Conservation (phyloP, 108 stramenopile species). For the Cylindrotheca closterium region DNA sequence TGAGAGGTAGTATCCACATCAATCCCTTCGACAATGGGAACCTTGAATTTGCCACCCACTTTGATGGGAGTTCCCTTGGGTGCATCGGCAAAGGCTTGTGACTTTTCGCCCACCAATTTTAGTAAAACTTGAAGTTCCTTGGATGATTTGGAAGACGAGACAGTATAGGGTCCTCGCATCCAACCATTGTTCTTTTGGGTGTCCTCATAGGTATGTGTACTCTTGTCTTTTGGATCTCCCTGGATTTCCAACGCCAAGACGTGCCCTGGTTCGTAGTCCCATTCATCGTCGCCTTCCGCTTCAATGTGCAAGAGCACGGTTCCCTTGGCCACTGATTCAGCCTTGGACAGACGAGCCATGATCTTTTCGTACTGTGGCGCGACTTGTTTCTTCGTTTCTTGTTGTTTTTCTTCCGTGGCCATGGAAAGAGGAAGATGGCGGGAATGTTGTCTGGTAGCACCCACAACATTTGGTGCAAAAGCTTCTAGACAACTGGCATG, state of each 20-base stretch:
- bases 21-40: slow-evolving; percentile 54
- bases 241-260: slow-evolving; percentile 53
- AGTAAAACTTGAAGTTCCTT: slow-evolving; percentile 34
- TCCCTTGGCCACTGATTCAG: slow-evolving; percentile 34
- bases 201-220: slow-evolving; percentile 14
- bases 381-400: too few species aligned
- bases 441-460: too few species aligned
- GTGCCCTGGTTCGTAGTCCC: slow-evolving; percentile 51
- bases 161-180: slow-evolving; percentile 55
- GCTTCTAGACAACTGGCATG: too few species aligned
- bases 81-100: slow-evolving; percentile 28
- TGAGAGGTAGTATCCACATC: slow-evolving; percentile 1
- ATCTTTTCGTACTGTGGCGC: too few species aligned
- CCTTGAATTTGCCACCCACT: slow-evolving; percentile 54
- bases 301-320: slow-evolving; percentile 37
- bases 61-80: slow-evolving; percentile 25
- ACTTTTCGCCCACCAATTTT: slow-evolving; percentile 43
- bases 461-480: too few species aligned
- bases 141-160: slow-evolving; percentile 16
- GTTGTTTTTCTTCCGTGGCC: too few species aligned
- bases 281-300: slow-evolving; percentile 5
- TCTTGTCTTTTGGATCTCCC: neutral
- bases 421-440: too few species aligned
- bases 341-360: slow-evolving; percentile 17
- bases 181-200: slow-evolving; percentile 35